A percentile compares a stretch with the other conserved stretches of the same genome.
Evolutionary conservation across 202 grass and related monocot species (phyloP).

Genomic region (Dendrocalamus latiflorus): DNA sequence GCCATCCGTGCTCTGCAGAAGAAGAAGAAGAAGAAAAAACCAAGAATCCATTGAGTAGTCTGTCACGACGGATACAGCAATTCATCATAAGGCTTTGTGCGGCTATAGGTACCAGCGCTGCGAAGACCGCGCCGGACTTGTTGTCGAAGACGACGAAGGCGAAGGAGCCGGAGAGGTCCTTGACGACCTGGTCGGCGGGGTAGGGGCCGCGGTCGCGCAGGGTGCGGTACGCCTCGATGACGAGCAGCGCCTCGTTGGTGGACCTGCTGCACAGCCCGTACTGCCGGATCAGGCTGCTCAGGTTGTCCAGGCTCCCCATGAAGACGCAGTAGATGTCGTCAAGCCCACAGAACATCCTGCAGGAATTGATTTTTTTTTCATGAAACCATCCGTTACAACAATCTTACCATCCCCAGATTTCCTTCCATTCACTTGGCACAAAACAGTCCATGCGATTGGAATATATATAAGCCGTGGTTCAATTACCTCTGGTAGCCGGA

Average conservation of each 20-base stretch:
- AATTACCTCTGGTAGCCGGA: slow-evolving; percentile 34
- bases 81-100: too few species aligned
- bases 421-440: neutral
- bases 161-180: slow-evolving; percentile 76
- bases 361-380: too few species aligned
- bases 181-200: slow-evolving; percentile 94
- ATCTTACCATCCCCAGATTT: neutral
- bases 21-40: too few species aligned
- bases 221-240: slow-evolving; percentile 90
- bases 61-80: too few species aligned
- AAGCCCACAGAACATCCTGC: slow-evolving; percentile 74
- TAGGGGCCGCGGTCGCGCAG: slow-evolving; percentile 88
- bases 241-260: slow-evolving; percentile 74
- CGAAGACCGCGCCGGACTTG: too few species aligned
- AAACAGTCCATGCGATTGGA: neutral
- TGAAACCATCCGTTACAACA: neutral
- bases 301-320: slow-evolving; percentile 58
- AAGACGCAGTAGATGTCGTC: slow-evolving; percentile 92
- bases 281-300: slow-evolving; percentile 71
- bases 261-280: slow-evolving; percentile 63
- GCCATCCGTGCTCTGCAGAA: too few species aligned
- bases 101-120: too few species aligned
- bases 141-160: too few species aligned
- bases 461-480: neutral
- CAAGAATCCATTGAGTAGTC: too few species aligned